Evolutionary conservation across 306 rosid genomes (phyloP), one percentile per base, ranked within the genome.

Genomic region (Vicia sativa): DNA sequence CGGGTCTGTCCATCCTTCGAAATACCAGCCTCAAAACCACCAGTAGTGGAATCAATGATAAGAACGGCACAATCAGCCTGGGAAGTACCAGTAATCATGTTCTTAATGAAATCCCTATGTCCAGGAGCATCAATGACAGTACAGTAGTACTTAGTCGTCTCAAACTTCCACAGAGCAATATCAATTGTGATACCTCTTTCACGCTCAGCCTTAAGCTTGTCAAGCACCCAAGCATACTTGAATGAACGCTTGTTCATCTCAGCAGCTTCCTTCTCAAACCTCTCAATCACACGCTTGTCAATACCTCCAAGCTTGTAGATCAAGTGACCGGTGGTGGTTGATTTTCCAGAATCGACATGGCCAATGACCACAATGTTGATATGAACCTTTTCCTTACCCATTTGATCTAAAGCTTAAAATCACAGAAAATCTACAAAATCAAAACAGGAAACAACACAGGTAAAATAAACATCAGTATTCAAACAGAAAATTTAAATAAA

Each of bases 161-260:
- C 95, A 14, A 91, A 91, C 77, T 91, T 91, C 97, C 97, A 91
- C 31, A 87, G 55, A 6, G 97, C 92, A 79, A 91, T 91, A 38
- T 91, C 97, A 46, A 91, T 91, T 12, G 97, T 91, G 60, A 91
- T 91, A 39, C 96, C 96, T 79, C 91, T 88, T 76, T 90, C 96
- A 61, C 95, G 97, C 79, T 91, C 97, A 2, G 97, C 96, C 91
- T 91, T 88, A 5, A 91, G 90, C 37, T 31, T 31, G 37, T 31
- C 37, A 31, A 31, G 37, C 1, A 31, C 37, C 37, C 37, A 31
- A 2, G 37, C 37, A 31, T 31, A 31, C 37, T 31, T 31, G 37
- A 31, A 31, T 31, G 37, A 31, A 31, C 37, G 37, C 37, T 31
- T 31, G 37, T 31, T 31, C 28, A 25, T 25, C 28, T 25, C 28